phyloP scores from a whole-genome alignment of 306 rosid species.

The Luffa aegyptiaca region DNA sequence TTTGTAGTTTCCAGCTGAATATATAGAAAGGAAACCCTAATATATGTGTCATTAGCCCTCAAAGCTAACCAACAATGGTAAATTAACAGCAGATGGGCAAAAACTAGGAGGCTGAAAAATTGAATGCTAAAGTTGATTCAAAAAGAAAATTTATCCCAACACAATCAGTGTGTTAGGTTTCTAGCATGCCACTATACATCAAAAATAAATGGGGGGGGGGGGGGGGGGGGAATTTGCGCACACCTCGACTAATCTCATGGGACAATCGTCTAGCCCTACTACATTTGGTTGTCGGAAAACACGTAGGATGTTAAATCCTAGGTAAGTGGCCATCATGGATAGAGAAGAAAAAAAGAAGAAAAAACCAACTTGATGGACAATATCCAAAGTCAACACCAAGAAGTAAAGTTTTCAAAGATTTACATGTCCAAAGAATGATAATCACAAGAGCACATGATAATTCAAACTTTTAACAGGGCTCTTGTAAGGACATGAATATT shows the following conservation, averaged over 20 bases:
- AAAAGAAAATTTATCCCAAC: background rate
- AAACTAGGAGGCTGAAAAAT: background rate
- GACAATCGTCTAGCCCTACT: no score
- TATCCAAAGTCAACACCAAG: background rate
- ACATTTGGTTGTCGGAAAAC: no score
- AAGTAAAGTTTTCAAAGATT: background rate
- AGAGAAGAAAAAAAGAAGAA: no score
- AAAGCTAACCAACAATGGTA: background rate
- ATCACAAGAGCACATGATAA: background rate
- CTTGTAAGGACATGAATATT: background rate
- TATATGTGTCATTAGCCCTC: background rate
- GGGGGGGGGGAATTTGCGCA: no score
- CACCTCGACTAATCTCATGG: no score
- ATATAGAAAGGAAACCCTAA: background rate
- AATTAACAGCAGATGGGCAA: background rate
- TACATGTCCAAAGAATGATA: background rate
- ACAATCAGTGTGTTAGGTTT: background rate
- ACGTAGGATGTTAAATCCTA: no score
- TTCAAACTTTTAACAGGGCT: background rate
- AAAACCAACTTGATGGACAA: background rate
- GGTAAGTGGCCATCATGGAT: no score
- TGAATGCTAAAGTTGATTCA: background rate
- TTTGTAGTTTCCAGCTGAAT: background rate
- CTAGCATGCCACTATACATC: background rate
- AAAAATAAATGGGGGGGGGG: background rate